phyloP scores from a whole-genome alignment of 2,329 filamentous ascomycete species.

The Nothophaeocryptopus gaeumannii region DNA sequence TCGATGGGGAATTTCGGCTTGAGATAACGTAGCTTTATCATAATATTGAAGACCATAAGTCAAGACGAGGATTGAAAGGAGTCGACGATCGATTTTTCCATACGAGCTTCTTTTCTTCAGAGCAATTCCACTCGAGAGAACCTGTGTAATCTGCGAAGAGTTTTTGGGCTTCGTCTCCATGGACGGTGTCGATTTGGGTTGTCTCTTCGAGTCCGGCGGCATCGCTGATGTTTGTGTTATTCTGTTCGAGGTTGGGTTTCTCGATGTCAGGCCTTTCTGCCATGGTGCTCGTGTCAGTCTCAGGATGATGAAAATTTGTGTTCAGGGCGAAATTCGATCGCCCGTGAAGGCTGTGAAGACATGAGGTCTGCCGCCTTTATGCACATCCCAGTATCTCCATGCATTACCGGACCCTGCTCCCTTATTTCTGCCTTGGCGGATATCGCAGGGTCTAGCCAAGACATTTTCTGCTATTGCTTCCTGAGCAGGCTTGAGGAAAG shows the following conservation, averaged over 20 bases:
- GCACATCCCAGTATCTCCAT: no score
- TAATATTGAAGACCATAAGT: constrained; percentile 51
- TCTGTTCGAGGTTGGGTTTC: constrained; percentile 5
- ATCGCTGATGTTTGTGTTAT: constrained; percentile 4
- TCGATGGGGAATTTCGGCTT: constrained; percentile 51
- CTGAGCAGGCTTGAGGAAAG: no score
- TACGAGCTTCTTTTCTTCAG: constrained; percentile 44
- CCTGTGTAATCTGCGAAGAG: constrained; percentile 9
- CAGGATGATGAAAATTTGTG: no score
- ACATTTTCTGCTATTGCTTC: no score
- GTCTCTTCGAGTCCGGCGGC: constrained; percentile 5
- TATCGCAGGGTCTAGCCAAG: no score
- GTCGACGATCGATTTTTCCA: constrained; percentile 45
- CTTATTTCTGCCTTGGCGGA: no score
- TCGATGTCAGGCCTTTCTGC: background rate
- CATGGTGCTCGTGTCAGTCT: no score
- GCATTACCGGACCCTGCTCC: no score
- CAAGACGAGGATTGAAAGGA: constrained; percentile 48
- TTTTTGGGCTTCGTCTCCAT: constrained; percentile 12
- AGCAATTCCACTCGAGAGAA: constrained; percentile 38
- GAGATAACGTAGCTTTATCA: constrained; percentile 54
- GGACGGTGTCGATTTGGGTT: constrained; percentile 9
- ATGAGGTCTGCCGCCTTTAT: no score
- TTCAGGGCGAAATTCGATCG: no score
- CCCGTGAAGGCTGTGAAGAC: no score